Percentiles rank a stretch among this genome's conserved stretches.
Evolutionary conservation across 2,329 filamentous ascomycete species (phyloP).

Genomic region (Cladophialophora exuberans): DNA sequence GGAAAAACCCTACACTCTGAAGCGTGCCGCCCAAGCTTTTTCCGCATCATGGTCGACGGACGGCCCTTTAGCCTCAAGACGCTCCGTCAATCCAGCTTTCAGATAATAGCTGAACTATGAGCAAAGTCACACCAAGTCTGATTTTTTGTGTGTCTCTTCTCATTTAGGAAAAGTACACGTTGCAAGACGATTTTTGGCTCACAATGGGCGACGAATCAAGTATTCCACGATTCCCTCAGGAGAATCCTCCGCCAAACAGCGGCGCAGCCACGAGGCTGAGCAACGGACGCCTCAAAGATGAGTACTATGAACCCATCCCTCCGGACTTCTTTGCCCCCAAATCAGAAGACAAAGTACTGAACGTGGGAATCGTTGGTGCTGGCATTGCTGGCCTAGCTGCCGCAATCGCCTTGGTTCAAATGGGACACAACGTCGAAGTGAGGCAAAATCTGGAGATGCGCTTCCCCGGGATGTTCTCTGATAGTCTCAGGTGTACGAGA

Average conservation of each 20-base stretch:
- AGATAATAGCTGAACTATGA: background rate
- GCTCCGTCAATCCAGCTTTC: background rate
- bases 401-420: conserved; percentile 37
- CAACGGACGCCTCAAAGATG: conserved; percentile 8
- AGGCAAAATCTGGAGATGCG: background rate
- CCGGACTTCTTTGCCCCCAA: conserved; percentile 21
- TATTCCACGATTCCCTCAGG: background rate
- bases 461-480: background rate
- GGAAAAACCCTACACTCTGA: too few species aligned
- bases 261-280: background rate
- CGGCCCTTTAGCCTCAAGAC: background rate
- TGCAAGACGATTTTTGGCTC: background rate
- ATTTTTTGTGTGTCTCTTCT: background rate
- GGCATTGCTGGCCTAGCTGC: conserved; percentile 38
- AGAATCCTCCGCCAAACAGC: background rate
- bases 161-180: background rate
- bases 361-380: conserved; percentile 35
- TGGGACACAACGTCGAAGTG: conserved; percentile 39
- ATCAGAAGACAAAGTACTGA: conserved; percentile 15
- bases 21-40: background rate
- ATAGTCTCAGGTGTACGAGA: conserved; percentile 34
- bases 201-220: background rate
- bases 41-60: background rate
- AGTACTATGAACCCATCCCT: conserved; percentile 18
- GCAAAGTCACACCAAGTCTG: background rate